Conservation (phyloP, 495 filamentous ascomycete species). For the Cetradonia linearis region DNA sequence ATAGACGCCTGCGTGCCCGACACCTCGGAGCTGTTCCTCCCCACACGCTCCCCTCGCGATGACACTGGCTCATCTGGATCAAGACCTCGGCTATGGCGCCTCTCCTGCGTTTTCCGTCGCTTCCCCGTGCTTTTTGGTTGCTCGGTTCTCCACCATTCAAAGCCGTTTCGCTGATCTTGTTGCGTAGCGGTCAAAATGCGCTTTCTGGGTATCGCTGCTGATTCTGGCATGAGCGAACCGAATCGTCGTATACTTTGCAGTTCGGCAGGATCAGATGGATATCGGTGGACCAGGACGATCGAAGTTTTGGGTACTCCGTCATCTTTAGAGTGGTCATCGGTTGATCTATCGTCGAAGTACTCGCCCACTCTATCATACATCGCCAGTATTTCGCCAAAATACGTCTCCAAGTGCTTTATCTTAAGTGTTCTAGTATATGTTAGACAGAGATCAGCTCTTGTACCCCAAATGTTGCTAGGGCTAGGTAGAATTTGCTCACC, state of each 20-base stretch:
- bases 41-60: neutral
- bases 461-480: neutral
- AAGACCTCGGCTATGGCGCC: neutral
- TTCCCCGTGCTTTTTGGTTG: neutral
- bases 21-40: neutral
- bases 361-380: slow-evolving; percentile 18
- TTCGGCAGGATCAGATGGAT: slow-evolving; percentile 16
- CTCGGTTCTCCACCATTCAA: neutral
- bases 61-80: neutral
- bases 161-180: neutral
- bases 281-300: slow-evolving; percentile 17
- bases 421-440: slow-evolving; percentile 16
- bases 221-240: slow-evolving; percentile 19
- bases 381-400: slow-evolving; percentile 17
- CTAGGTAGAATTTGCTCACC: slow-evolving; percentile 17
- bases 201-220: slow-evolving; percentile 21
- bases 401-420: slow-evolving; percentile 19
- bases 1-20: slow-evolving; percentile 10
- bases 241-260: slow-evolving; percentile 16
- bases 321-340: neutral
- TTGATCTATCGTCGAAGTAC: slow-evolving; percentile 23
- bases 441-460: neutral
- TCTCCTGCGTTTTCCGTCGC: slow-evolving; percentile 6
- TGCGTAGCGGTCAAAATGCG: slow-evolving; percentile 3
- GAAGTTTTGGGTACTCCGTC: slow-evolving; percentile 12